Conservation (phyloP, 805 yeast genomes). For the Priceomyces haplophilus region DNA sequence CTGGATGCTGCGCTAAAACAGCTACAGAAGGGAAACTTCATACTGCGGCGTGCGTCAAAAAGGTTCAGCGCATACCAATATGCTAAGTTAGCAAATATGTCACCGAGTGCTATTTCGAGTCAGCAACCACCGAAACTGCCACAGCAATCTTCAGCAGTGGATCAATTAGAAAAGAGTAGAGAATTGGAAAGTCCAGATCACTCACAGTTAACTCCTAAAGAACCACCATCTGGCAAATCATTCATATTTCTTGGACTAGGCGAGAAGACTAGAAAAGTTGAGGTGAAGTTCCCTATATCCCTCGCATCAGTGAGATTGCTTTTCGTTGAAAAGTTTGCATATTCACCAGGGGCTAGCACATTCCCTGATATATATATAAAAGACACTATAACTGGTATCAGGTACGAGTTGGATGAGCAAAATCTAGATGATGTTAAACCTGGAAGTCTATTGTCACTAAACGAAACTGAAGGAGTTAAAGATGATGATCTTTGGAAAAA, state of each 20-base stretch:
- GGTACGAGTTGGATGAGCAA: conserved; percentile 79
- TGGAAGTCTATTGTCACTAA: conserved; percentile 59
- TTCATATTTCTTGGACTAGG: conserved; percentile 49
- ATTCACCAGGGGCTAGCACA: conserved; percentile 64
- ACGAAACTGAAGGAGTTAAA: conserved; percentile 34
- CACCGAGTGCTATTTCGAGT: conserved; percentile 10
- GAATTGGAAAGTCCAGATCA: background rate
- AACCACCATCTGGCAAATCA: background rate
- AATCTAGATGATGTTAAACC: conserved; percentile 54
- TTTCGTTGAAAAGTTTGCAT: conserved; percentile 85
- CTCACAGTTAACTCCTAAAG: background rate
- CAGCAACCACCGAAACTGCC: too few species aligned
- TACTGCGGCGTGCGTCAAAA: conserved; percentile 90
- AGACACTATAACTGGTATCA: conserved; percentile 55
- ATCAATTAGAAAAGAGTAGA: background rate
- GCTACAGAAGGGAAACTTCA: conserved; percentile 75
- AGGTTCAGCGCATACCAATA: conserved; percentile 92
- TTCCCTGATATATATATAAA: conserved; percentile 79
- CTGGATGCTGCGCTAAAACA: conserved; percentile 63
- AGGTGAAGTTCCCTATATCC: conserved; percentile 44
- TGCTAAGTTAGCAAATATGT: conserved; percentile 60
- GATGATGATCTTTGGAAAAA: conserved; percentile 16
- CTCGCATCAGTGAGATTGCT: conserved; percentile 58
- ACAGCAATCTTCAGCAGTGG: background rate
- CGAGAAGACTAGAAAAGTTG: conserved; percentile 54